phyloP scores from a whole-genome alignment of 495 filamentous ascomycete species.

The Aspergillus funiculosus region DNA sequence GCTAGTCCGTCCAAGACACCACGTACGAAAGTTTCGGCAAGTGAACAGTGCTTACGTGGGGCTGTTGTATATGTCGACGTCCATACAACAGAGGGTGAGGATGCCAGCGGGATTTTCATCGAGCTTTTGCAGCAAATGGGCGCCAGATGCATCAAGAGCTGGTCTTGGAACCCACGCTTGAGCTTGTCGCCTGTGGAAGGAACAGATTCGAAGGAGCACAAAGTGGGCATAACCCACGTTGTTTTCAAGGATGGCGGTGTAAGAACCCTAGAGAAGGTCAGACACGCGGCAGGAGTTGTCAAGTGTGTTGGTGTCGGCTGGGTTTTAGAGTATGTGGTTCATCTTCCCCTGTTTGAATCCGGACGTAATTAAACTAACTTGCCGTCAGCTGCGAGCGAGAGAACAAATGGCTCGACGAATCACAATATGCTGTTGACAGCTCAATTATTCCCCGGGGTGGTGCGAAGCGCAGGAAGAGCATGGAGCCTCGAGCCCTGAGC shows the following conservation, averaged over 20 bases:
- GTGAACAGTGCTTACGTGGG: slow-evolving; percentile 50
- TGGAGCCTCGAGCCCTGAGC: slow-evolving; percentile 77
- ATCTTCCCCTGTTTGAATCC: slow-evolving; percentile 13
- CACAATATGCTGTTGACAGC: slow-evolving; percentile 65
- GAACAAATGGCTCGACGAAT: slow-evolving; percentile 67
- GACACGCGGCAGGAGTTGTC: slow-evolving; percentile 65
- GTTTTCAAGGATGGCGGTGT: slow-evolving; percentile 91
- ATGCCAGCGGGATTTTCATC: slow-evolving; percentile 77
- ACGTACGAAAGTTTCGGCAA: slow-evolving; percentile 16
- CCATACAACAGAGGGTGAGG: slow-evolving; percentile 81
- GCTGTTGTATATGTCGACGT: slow-evolving; percentile 89
- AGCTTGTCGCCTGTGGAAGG: slow-evolving; percentile 34
- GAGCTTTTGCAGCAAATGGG: slow-evolving; percentile 81
- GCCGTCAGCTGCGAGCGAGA: slow-evolving; percentile 66
- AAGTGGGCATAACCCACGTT: slow-evolving; percentile 87
- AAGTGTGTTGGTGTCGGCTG: slow-evolving; percentile 81
- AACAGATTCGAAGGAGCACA: slow-evolving; percentile 35
- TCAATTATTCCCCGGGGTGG: slow-evolving; percentile 69
- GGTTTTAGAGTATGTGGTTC: slow-evolving; percentile 82
- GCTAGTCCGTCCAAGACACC: slow-evolving; percentile 26
- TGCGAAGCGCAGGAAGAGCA: slow-evolving; percentile 75
- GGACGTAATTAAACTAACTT: slow-evolving; percentile 20
- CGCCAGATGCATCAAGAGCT: slow-evolving; percentile 73
- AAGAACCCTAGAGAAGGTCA: slow-evolving; percentile 81
- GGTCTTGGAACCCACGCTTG: slow-evolving; percentile 71